Base-by-base conservation (phyloP, 164 flowering plant species). In the Chloranthus sessilifolius region DNA sequence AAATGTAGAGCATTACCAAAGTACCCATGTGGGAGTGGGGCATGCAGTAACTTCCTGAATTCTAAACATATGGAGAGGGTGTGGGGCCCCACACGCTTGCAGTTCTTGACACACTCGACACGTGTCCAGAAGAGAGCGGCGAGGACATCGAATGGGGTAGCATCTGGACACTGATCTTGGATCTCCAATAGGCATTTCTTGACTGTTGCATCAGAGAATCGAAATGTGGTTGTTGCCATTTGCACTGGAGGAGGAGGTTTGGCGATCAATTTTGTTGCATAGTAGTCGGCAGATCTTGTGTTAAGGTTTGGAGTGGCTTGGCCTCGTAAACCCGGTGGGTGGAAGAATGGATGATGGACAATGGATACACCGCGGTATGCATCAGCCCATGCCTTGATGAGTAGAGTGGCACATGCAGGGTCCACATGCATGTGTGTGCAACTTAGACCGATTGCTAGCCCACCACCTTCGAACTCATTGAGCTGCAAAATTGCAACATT, bases 1-100 rank as follows among this genome's bases (percentile, higher is more conserved):
- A 89, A 85, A 44, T 83, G 75, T 5, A 73, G 47, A 0, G 89
- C 89, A 59, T 85, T 89, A 17, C 97, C 95, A 19, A 78, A 89
- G 55, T 48, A 81, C 6, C 76, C 78, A 9, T 40, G 45, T 9
- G 89, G 87, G 11, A 78, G 64, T 23, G 79, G 71, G 8, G 61
- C 65, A 3, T 60, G 53, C 53, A 74, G 15, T 4, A 44, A 55
- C 61, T 69, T 74, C 58, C 88, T 69, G 26, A 67, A 60, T 63
- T 85, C 92, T 0, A 70, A 25, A 49, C 89, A 74, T 4, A 89
- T 38, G 4, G 81, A 69, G 14, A 82, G 65, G 15, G 67, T 62
- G 42, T 47, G 60, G 12, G 24, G 21, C 2, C 56, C n/a, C 0
- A 50, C 46, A 4, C 42, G 8, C 10, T 24, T 4, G 1, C 16